Conservation (phyloP, 2,329 filamentous ascomycete species). For the Fusarium sp. region DNA sequence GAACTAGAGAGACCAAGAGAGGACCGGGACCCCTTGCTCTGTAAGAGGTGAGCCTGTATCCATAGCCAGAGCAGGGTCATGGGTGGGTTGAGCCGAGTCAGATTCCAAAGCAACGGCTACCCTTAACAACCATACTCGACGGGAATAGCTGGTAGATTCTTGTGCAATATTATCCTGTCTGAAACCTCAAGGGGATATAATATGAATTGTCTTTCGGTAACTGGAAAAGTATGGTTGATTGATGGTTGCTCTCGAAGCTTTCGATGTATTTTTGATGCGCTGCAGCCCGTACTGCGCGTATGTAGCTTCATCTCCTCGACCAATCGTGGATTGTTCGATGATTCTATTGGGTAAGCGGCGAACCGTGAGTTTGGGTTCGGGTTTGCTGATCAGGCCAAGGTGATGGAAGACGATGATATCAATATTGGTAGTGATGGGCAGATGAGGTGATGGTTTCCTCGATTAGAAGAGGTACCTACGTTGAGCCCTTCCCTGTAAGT, state of each 20-base stretch:
- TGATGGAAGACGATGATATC: slow-evolving; percentile 7
- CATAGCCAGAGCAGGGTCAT: slow-evolving; percentile 9
- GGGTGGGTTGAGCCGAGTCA: neutral
- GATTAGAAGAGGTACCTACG: slow-evolving; percentile 4
- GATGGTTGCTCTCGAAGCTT: neutral
- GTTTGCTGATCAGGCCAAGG: slow-evolving; percentile 17
- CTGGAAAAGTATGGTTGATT: neutral
- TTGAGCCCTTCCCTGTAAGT: slow-evolving; percentile 4
- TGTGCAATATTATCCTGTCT: neutral
- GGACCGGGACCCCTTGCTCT: slow-evolving; percentile 16
- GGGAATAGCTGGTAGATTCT: neutral
- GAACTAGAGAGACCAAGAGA: slow-evolving; percentile 27
- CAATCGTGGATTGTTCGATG: neutral
- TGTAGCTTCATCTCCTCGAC: neutral
- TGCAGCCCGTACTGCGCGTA: neutral
- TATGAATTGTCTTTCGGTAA: neutral
- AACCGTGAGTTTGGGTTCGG: slow-evolving; percentile 17
- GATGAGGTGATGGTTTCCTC: slow-evolving; percentile 23
- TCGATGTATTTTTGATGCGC: neutral
- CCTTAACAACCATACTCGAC: neutral
- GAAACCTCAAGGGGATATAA: neutral
- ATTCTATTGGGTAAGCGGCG: slow-evolving; percentile 15
- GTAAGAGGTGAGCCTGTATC: neutral
- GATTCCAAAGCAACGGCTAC: neutral
- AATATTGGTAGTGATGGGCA: slow-evolving; percentile 7